Conservation (phyloP, 1,284 basidiomycete genomes). For the Ceraceosorus guamensis region DNA sequence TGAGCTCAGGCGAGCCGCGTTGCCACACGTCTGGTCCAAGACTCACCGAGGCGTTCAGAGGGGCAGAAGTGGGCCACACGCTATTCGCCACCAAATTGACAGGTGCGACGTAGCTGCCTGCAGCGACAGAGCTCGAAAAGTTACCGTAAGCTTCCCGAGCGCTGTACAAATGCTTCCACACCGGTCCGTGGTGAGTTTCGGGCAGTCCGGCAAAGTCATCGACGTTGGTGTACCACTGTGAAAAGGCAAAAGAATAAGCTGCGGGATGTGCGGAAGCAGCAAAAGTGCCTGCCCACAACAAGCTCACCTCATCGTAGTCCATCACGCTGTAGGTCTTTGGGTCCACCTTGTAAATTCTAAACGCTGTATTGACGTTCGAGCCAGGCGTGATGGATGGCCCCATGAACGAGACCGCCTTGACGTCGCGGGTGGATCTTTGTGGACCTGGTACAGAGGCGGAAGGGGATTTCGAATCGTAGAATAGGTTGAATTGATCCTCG, state of each 20-base stretch:
- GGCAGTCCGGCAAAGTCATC: constrained; percentile 48
- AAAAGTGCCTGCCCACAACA: not conserved
- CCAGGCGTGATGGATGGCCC: constrained; percentile 66
- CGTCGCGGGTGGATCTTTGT: constrained; percentile 28
- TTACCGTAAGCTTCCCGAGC: constrained; percentile 61
- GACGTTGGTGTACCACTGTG: constrained; percentile 40
- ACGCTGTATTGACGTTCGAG: constrained; percentile 68
- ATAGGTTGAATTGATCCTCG: constrained; percentile 71
- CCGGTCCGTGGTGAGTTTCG: constrained; percentile 59
- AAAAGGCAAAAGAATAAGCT: no score
- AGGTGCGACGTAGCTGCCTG: constrained; percentile 7
- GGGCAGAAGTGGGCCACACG: constrained; percentile 61
- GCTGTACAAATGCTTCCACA: constrained; percentile 64
- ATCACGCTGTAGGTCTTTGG: constrained; percentile 52
- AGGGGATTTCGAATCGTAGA: constrained; percentile 63
- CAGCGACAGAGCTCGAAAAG: constrained; percentile 49
- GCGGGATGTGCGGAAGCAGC: not conserved
- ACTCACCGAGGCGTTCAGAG: constrained; percentile 71
- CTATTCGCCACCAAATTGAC: constrained; percentile 3
- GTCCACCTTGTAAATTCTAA: constrained; percentile 71
- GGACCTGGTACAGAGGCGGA: constrained; percentile 49
- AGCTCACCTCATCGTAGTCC: constrained; percentile 24
- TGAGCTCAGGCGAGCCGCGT: no score
- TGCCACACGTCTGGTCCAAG: no score
- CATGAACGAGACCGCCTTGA: constrained; percentile 45